Conservation (phyloP, 148 eudicot genomes). For the Persicaria maculosa region DNA sequence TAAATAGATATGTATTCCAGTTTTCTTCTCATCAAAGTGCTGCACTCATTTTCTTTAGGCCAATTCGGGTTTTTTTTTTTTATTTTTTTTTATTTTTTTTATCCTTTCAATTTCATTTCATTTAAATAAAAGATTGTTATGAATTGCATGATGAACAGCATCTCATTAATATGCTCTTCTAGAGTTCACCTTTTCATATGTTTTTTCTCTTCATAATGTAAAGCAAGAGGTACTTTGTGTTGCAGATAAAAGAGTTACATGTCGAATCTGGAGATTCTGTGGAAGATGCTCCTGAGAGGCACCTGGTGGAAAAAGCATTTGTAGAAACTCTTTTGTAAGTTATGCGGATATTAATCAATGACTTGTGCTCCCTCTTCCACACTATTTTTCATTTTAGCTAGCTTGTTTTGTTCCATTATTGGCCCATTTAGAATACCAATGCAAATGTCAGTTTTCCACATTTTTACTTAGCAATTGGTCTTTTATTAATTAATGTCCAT, state of each 20-base stretch:
- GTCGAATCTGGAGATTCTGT: slow-evolving; percentile 46
- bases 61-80: neutral
- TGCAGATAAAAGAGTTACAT: slow-evolving; percentile 49
- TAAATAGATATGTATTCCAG: neutral
- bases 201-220: neutral
- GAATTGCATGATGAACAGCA: neutral
- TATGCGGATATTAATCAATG: neutral
- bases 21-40: neutral
- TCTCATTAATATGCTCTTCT: neutral
- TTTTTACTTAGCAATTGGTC: no score
- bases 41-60: neutral
- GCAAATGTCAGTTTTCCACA: no score
- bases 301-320: slow-evolving; percentile 90
- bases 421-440: no score
- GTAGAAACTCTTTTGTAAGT: slow-evolving; percentile 77
- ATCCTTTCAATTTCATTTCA: neutral
- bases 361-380: neutral
- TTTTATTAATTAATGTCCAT: no score
- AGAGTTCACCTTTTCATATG: neutral
- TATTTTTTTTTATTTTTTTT: no score
- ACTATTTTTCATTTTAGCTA: neutral
- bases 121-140: neutral
- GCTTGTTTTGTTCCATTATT: neutral
- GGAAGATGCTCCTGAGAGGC: slow-evolving; percentile 68
- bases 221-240: neutral